These are phyloP conservation scores for Trichosporon asahii DNA, from an alignment of 1,284 basidiomycete genomes.

Conservation along the genomic window DNA sequence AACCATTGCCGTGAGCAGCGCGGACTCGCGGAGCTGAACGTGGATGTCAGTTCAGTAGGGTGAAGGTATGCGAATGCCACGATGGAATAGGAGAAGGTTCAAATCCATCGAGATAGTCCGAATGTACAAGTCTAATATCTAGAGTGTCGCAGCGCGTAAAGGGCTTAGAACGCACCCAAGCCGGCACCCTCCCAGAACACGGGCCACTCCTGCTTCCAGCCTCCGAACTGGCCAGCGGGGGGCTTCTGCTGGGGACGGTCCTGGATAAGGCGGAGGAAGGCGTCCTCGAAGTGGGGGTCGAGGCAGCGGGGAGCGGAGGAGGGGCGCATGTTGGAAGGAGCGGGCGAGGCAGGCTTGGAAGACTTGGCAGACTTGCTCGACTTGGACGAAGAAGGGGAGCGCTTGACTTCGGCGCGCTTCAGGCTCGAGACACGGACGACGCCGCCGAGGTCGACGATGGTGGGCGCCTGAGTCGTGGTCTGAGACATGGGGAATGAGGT, in stretches of 20 bases:
- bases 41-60: no score
- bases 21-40: no score
- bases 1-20: no score
- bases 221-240: neutral
- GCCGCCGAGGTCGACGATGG: neutral
- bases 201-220: conserved; percentile 27
- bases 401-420: neutral
- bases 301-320: neutral
- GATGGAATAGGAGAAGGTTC: neutral
- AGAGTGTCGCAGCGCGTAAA: neutral
- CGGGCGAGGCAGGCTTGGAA: neutral
- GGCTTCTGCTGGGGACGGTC: neutral
- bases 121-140: conserved; percentile 6
- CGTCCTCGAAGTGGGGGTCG: conserved; percentile 14
- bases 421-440: neutral
- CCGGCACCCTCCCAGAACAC: conserved; percentile 29
- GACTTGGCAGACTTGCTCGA: neutral
- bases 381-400: neutral
- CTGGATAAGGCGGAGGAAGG: conserved; percentile 10
- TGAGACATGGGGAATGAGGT: neutral
- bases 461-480: neutral
- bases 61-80: no score
- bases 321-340: neutral
- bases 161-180: conserved; percentile 9
- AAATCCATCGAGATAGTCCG: conserved; percentile 4